A percentile compares a stretch with the other conserved stretches of the same genome.
Conservation (phyloP, 208 protist species). For the Hexamita inflata region DNA sequence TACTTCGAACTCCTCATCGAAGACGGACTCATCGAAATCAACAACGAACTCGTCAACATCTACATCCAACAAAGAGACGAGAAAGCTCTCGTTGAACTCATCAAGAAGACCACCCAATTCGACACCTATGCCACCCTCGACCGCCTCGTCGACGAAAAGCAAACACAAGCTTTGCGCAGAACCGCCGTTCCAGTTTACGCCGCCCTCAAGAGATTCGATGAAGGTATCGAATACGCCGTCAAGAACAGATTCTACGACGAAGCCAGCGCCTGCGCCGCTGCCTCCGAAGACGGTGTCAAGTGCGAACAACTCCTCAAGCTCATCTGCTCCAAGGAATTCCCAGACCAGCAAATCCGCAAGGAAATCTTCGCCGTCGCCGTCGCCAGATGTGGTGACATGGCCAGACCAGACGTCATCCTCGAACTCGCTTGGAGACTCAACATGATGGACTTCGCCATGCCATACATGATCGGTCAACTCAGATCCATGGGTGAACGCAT, state of each 20-base stretch:
- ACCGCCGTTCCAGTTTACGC: not conserved
- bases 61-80: slow-evolving; percentile 1
- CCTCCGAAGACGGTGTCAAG: not conserved
- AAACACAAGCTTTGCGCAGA: not conserved
- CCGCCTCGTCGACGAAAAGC: not conserved
- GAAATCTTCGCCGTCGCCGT: slow-evolving; percentile 82
- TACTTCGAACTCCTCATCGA: slow-evolving; percentile 16
- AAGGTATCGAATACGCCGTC: slow-evolving; percentile 14
- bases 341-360: slow-evolving; percentile 20
- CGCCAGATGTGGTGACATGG: slow-evolving; percentile 88
- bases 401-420: slow-evolving; percentile 69
- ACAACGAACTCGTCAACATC: not conserved
- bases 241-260: slow-evolving; percentile 12
- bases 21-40: not conserved
- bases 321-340: not conserved
- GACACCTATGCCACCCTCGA: not conserved
- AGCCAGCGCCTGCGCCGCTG: slow-evolving; percentile 8
- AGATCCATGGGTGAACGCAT: too few relatives aligned
- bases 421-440: slow-evolving; percentile 92
- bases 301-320: not conserved
- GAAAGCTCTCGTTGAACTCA: not conserved
- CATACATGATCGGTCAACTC: slow-evolving; percentile 95
- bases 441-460: slow-evolving; percentile 90
- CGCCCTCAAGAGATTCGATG: not conserved
- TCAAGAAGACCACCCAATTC: not conserved